Base-by-base conservation (phyloP, 768 basidiomycete species). In the Pholiota molesta region DNA sequence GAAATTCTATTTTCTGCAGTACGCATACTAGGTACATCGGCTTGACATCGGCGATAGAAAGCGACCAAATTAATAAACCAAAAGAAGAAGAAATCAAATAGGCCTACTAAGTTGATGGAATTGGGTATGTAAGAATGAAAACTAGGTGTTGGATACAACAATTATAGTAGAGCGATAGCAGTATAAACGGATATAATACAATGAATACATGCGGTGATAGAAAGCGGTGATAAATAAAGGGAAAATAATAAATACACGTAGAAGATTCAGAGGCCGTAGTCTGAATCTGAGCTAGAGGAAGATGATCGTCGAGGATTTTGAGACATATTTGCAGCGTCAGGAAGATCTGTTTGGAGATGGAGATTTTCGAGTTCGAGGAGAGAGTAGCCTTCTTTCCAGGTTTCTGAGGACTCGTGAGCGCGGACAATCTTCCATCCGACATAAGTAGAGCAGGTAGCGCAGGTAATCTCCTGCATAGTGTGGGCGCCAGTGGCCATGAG, bases 401-500 rank as follows among this genome's bases (percentile, higher is more conserved):
- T 76, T 71, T 89, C 87, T 2, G 83, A 72, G 40, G 69, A 66
- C 60, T 86, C 85, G 66, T 83, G 81, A 3, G 86, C 86, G 35
- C 81, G 81, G 5, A 85, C 72, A 53, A 89, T 86, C 70, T 84
- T 83, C 84, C 84, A 89, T 13, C 87, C 87, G n/a, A 88, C 75
- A 68, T 84, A 85, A 10, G 76, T 64, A 33, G 77, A 75, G 67
- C 86, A 87, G 5, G 73, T 74, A 5, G 76, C 71, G 70, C 86
- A 88, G 17, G 75, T 74, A 29, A 84, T 78, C 70, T 86, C 83
- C 69, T 83, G 81, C 77, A 86, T 83, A 14, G 84, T 85, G 66
- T 88, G 85, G 19, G 85, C 86, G 28, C 87, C 86, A 9, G 86
- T 85, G 44, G 76, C 78, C 86, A 89, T 87, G 29, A 89, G 78